Evolutionary conservation across 2,329 filamentous ascomycete species (phyloP).

Genomic region (Venturia aucupariae): DNA sequence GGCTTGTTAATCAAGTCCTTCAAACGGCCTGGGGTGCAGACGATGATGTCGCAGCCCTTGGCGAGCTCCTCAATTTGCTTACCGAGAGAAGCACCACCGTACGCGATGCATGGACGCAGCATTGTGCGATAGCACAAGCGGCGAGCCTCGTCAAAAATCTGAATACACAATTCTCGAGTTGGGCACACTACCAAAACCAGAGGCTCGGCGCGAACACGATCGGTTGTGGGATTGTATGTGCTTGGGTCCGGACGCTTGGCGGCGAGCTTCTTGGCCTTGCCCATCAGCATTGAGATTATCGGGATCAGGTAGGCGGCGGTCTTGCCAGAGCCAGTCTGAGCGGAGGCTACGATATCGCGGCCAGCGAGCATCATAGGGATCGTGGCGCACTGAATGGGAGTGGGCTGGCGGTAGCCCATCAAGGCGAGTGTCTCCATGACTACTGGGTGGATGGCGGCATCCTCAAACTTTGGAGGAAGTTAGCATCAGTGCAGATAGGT

Average conservation of each 20-base stretch:
- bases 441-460: slow-evolving; percentile 75
- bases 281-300: slow-evolving; percentile 84
- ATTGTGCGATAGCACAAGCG: slow-evolving; percentile 91
- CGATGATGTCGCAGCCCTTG: slow-evolving; percentile 80
- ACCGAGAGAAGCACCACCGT: slow-evolving; percentile 68
- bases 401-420: slow-evolving; percentile 62
- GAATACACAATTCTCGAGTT: slow-evolving; percentile 80
- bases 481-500: slow-evolving; percentile 9
- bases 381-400: slow-evolving; percentile 78
- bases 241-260: slow-evolving; percentile 55
- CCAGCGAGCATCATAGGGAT: slow-evolving; percentile 70
- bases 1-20: slow-evolving; percentile 71
- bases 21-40: slow-evolving; percentile 81
- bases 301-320: slow-evolving; percentile 89
- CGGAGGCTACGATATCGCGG: slow-evolving; percentile 77
- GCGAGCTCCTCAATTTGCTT: slow-evolving; percentile 64
- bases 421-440: slow-evolving; percentile 70
- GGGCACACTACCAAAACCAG: slow-evolving; percentile 78
- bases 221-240: slow-evolving; percentile 41
- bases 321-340: slow-evolving; percentile 95
- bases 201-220: slow-evolving; percentile 67
- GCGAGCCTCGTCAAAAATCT: slow-evolving; percentile 91
- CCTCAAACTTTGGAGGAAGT: slow-evolving; percentile 49
- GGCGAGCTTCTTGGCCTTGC: slow-evolving; percentile 81
- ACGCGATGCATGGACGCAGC: slow-evolving; percentile 82